Percentiles rank a stretch among this genome's conserved stretches.
Conservation (phyloP, 1,284 basidiomycete species). For the Trichosporon inkin region DNA sequence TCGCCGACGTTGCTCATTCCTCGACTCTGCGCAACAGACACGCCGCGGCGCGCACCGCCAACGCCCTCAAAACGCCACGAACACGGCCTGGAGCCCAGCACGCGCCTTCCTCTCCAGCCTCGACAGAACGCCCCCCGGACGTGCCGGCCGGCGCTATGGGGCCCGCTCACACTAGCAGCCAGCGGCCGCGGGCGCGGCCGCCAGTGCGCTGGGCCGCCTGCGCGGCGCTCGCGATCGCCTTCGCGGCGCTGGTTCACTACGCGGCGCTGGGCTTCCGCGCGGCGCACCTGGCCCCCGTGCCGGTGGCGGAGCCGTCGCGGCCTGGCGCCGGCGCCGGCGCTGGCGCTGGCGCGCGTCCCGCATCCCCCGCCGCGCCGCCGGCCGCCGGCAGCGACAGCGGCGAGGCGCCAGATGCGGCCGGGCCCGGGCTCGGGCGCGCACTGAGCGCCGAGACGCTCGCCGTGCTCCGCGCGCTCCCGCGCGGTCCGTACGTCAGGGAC, state of each 20-base stretch:
- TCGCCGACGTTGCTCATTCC: too few relatives aligned
- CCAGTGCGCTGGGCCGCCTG: background rate
- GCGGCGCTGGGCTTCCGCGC: background rate
- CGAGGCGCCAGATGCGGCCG: background rate
- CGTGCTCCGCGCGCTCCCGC: background rate
- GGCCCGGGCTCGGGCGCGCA: background rate
- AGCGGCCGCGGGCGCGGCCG: too few relatives aligned
- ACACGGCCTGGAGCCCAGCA: too few relatives aligned
- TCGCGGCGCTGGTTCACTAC: background rate
- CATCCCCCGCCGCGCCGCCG: background rate
- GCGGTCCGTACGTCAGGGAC: slow-evolving; percentile 38
- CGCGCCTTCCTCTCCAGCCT: too few relatives aligned
- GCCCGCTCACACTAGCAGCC: too few relatives aligned
- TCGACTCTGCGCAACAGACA: too few relatives aligned
- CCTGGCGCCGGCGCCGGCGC: too few relatives aligned
- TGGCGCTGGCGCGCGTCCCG: background rate
- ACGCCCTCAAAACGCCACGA: too few relatives aligned
- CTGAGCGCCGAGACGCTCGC: background rate
- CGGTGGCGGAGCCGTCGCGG: too few relatives aligned
- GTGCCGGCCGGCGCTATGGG: too few relatives aligned
- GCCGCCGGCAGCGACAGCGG: background rate
- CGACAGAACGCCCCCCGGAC: too few relatives aligned
- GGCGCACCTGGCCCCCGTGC: background rate
- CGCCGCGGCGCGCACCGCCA: too few relatives aligned
- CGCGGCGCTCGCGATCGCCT: background rate